Conservation (phyloP, 768 basidiomycete genomes). For the Psilocybe azurescens region DNA sequence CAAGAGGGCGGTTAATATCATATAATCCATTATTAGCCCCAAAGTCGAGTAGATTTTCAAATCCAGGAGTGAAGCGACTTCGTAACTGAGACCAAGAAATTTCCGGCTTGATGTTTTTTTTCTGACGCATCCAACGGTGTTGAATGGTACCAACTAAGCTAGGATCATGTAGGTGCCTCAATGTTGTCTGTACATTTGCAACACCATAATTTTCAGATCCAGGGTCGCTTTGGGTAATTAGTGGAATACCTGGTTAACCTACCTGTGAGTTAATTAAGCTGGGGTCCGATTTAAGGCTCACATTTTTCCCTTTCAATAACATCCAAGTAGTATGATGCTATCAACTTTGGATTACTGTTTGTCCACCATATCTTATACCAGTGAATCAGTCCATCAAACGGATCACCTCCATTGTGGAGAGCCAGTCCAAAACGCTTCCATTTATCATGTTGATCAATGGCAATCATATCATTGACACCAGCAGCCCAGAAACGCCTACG, state of each 20-base stretch:
- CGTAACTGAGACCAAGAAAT: conserved; percentile 42
- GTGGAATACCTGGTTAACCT: conserved; percentile 34
- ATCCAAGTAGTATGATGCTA: conserved; percentile 37
- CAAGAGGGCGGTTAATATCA: conserved; percentile 7
- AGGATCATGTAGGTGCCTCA: conserved; percentile 44
- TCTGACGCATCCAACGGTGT: conserved; percentile 37
- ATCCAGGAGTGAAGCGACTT: conserved; percentile 38
- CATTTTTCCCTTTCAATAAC: conserved; percentile 13
- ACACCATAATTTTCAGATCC: conserved; percentile 48
- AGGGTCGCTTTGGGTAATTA: conserved; percentile 49
- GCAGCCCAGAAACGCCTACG: conserved; percentile 14
- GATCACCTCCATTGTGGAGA: conserved; percentile 35
- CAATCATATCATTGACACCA: conserved; percentile 33
- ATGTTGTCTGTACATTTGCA: conserved; percentile 45
- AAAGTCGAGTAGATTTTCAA: conserved; percentile 38
- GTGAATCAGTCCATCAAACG: conserved; percentile 30
- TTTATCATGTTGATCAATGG: conserved; percentile 39
- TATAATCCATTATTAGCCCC: conserved; percentile 26
- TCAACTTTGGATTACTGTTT: conserved; percentile 35
- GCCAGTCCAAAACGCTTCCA: conserved; percentile 42
- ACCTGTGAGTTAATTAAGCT: not conserved
- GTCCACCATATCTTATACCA: conserved; percentile 44
- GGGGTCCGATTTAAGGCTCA: conserved; percentile 8
- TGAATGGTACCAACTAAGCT: conserved; percentile 7
- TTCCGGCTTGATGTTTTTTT: conserved; percentile 44